Percentiles rank a stretch among this genome's conserved stretches.
These are phyloP conservation scores for Penicillium sp. DNA, from an alignment of 2,329 filamentous ascomycete genomes.

Conservation along the genomic window DNA sequence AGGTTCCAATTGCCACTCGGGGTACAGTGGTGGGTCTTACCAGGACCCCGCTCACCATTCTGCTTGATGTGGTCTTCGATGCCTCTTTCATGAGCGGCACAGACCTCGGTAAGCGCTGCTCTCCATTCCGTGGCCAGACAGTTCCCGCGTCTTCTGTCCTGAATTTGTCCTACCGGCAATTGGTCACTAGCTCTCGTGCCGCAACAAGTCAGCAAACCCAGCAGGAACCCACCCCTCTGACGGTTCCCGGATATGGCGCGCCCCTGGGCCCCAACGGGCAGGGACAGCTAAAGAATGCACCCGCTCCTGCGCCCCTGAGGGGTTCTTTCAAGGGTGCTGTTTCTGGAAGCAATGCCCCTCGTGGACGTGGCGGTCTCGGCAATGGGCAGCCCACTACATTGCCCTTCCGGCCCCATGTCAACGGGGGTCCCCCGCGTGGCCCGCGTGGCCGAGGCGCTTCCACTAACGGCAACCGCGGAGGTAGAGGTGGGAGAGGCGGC, in stretches of 20 bases:
- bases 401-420: constrained; percentile 34
- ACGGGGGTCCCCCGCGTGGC: constrained; percentile 23
- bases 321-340: constrained; percentile 61
- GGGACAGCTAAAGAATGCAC: constrained; percentile 60
- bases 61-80: constrained; percentile 93
- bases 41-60: constrained; percentile 74
- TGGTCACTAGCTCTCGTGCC: constrained; percentile 59
- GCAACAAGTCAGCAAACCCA: constrained; percentile 51
- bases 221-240: constrained; percentile 56
- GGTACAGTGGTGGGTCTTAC: constrained; percentile 96
- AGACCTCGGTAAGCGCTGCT: constrained; percentile 83
- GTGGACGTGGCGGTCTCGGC: constrained; percentile 33
- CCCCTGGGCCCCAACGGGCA: constrained; percentile 58
- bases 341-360: constrained; percentile 44
- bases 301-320: constrained; percentile 56
- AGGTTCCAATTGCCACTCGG: constrained; percentile 86
- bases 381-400: constrained; percentile 27
- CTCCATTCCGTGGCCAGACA: constrained; percentile 90
- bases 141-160: constrained; percentile 85
- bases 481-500: constrained; percentile 39
- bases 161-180: constrained; percentile 79
- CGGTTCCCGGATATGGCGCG: constrained; percentile 57
- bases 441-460: constrained; percentile 33
- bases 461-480: constrained; percentile 6
- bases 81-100: constrained; percentile 96